Base-by-base conservation (phyloP, 768 basidiomycete genomes). In the Naematelia aurantialba region DNA sequence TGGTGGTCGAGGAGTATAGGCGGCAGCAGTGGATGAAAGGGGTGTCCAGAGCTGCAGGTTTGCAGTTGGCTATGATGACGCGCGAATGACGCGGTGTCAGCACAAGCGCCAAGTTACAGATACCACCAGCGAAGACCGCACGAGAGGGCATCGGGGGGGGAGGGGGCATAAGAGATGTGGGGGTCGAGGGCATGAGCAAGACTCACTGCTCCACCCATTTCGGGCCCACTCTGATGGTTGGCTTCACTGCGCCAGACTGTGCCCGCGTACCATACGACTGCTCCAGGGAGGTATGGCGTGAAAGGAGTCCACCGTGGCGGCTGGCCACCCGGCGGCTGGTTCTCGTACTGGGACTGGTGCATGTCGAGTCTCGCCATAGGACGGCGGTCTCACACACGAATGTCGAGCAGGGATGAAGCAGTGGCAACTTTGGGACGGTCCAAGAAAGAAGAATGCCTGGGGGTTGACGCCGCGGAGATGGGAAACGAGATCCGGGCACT, bases 1-100 rank as follows among this genome's bases (percentile, higher is more conserved):
- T 25, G 19, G n/a, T 12, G 53, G 29, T 48, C 45, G 47, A 52
- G 21, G 34, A 39, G 25, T 46, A 47, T 50, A 58, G 14, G 59
- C 27, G n/a, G 3, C 52, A 27, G n/a, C 48, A 50, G 51, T 54
- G 25, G 55, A 45, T 45, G 61, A 44, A 5, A 71, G 45, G 0
- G 69, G 69, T 42, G 69, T 71, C 69, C 69, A 71, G 3, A 71
- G 61, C 55, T 71, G 62, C 13, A 71, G 44, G 42, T 63, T 66
- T 24, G 45, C 34, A 10, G 65, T 57, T 1, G 69, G 69, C 69
- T 71, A 51, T 1, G n/a, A 17, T 46, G n/a, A 50, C 19, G 45
- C 1, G 34, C 48, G 14, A 8, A 47, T 21, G 17, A 21, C 50
- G 34, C n/a, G 17, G 13, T 30, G 19, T 13, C 30, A 21, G 21